Evolutionary conservation across 2,329 filamentous ascomycete species (phyloP).

Genomic region (Botryosphaeria agaves): DNA sequence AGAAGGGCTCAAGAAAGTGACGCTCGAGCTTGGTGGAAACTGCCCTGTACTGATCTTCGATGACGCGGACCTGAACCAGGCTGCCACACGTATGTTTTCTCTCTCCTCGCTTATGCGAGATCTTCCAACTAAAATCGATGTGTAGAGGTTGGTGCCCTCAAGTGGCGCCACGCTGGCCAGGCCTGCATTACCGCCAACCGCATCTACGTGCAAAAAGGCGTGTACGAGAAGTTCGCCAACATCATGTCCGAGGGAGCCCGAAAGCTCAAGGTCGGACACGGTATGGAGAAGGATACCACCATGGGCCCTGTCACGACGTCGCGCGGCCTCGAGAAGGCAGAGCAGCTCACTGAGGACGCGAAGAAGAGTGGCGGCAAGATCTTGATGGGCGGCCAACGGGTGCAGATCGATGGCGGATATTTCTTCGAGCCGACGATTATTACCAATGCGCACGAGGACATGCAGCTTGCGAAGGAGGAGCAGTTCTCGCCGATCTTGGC

Average conservation of each 20-base stretch:
- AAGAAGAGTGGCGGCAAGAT: slow-evolving; percentile 43
- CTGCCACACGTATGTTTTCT: slow-evolving; percentile 26
- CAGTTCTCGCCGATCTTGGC: slow-evolving; percentile 48
- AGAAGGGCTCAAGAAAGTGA: slow-evolving; percentile 45
- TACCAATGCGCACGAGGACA: slow-evolving; percentile 37
- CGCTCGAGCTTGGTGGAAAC: slow-evolving; percentile 46
- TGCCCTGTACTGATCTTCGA: slow-evolving; percentile 49
- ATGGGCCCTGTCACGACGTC: slow-evolving; percentile 44
- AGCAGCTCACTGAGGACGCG: slow-evolving; percentile 46
- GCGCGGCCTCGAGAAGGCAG: slow-evolving; percentile 37
- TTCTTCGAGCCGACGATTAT: slow-evolving; percentile 56
- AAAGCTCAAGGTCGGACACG: slow-evolving; percentile 43
- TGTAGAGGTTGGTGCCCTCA: slow-evolving; percentile 20
- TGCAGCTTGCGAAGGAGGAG: slow-evolving; percentile 41
- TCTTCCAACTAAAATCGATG: neutral
- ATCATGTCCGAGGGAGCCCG: slow-evolving; percentile 35
- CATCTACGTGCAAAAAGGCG: slow-evolving; percentile 43
- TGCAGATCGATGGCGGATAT: slow-evolving; percentile 35
- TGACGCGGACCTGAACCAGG: slow-evolving; percentile 43
- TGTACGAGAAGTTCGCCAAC: slow-evolving; percentile 43
- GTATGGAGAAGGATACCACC: slow-evolving; percentile 36
- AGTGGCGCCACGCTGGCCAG: slow-evolving; percentile 44
- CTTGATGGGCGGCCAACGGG: slow-evolving; percentile 40
- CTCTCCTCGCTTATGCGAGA: too few species aligned
- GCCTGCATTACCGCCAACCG: slow-evolving; percentile 49